These are phyloP conservation scores for Fraxinus dipetala DNA, from an alignment of 305 asterid species.

Conservation along the genomic window DNA sequence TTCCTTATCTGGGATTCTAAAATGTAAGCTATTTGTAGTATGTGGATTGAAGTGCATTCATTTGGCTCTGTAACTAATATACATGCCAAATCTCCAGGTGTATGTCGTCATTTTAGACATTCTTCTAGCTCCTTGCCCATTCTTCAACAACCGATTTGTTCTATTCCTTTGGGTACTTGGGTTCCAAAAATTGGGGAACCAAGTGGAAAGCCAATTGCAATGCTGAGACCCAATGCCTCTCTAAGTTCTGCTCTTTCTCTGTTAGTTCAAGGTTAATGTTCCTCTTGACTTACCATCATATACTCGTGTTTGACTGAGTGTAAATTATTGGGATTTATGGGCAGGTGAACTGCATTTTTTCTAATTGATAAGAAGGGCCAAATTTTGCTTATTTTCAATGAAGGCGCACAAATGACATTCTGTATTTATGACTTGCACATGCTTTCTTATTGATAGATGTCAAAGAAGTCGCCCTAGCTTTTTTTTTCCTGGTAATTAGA, in stretches of 20 bases:
- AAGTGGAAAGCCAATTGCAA: conserved; percentile 55
- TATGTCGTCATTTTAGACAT: conserved; percentile 69
- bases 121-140: conserved; percentile 68
- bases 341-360: background rate
- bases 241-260: conserved; percentile 60
- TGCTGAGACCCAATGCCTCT: conserved; percentile 59
- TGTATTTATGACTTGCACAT: background rate
- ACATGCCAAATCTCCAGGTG: conserved; percentile 38
- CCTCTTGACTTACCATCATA: conserved; percentile 13
- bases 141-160: conserved; percentile 65
- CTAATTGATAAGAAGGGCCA: background rate
- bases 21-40: conserved; percentile 40
- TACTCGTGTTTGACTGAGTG: conserved; percentile 9
- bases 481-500: background rate
- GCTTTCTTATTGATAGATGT: background rate
- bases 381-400: background rate
- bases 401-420: background rate
- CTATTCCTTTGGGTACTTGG: conserved; percentile 70
- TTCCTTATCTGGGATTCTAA: conserved; percentile 62
- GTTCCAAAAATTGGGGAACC: conserved; percentile 69
- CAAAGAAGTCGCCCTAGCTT: background rate
- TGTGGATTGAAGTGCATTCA: background rate
- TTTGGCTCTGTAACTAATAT: conserved; percentile 18
- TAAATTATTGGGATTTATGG: background rate
- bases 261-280: conserved; percentile 52